Evolutionary conservation across 139 green algal species (phyloP).

Genomic region (Chlorella sp.): DNA sequence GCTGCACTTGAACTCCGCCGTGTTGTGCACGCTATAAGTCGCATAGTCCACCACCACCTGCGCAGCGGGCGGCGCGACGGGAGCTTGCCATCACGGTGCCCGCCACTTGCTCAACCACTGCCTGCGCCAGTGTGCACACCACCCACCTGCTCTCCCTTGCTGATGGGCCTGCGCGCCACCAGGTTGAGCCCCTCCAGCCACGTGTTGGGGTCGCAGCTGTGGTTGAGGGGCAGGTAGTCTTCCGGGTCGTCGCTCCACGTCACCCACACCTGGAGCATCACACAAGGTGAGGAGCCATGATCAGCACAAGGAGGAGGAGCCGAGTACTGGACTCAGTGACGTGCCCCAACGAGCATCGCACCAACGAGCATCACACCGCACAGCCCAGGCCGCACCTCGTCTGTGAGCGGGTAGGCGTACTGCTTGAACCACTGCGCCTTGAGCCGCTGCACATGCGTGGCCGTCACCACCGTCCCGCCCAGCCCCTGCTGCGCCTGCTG

Average conservation of each 20-base stretch:
- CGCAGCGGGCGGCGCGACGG: neutral
- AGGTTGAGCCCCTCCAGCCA: slow-evolving; percentile 20
- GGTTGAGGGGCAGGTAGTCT: slow-evolving; percentile 19
- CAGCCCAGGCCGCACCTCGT: too few species aligned
- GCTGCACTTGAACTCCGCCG: slow-evolving; percentile 18
- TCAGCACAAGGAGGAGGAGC: too few species aligned
- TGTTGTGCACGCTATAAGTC: slow-evolving; percentile 14
- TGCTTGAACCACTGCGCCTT: slow-evolving; percentile 15
- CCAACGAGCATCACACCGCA: too few species aligned
- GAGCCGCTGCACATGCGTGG: neutral
- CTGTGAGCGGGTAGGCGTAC: slow-evolving; percentile 22
- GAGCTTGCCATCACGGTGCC: neutral
- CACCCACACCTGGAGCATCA: slow-evolving; percentile 11
- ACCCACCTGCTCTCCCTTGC: slow-evolving; percentile 11
- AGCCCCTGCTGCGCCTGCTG: slow-evolving; percentile 2
- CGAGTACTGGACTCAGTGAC: too few species aligned
- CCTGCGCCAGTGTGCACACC: neutral
- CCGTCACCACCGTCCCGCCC: slow-evolving; percentile 1
- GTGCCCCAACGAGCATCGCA: too few species aligned
- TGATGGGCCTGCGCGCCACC: slow-evolving; percentile 20
- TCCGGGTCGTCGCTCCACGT: slow-evolving; percentile 24
- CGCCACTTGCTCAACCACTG: neutral
- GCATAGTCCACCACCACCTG: slow-evolving; percentile 19
- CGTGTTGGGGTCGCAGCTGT: slow-evolving; percentile 26
- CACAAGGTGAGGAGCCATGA: too few species aligned